These are phyloP conservation scores for Globisporangium viniferum DNA, from an alignment of 352 stramenopile genomes.

Conservation along the genomic window DNA sequence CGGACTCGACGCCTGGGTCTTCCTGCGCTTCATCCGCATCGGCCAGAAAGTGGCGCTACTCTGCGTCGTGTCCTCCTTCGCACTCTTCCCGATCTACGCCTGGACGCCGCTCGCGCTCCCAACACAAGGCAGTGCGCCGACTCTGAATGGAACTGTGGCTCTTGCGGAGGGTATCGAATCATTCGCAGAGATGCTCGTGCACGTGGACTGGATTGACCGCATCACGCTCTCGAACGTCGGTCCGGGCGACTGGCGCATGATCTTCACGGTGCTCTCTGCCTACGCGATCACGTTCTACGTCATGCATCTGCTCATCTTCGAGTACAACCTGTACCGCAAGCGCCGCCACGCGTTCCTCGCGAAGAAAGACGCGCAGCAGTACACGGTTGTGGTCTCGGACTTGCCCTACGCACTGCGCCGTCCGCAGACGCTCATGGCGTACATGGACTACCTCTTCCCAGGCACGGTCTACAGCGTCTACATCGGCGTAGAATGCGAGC, in stretches of 20 bases:
- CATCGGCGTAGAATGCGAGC: conserved; percentile 62
- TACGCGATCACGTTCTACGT: conserved; percentile 51
- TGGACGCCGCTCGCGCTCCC: conserved; percentile 39
- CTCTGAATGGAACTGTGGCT: conserved; percentile 23
- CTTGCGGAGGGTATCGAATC: conserved; percentile 22
- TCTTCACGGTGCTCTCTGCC: conserved; percentile 50
- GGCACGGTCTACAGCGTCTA: conserved; percentile 61
- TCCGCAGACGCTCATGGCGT: conserved; percentile 55
- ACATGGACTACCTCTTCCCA: conserved; percentile 71
- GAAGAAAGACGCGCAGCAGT: conserved; percentile 58
- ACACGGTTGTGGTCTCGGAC: conserved; percentile 70
- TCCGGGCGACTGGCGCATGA: conserved; percentile 57
- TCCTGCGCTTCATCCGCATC: conserved; percentile 73
- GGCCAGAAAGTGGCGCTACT: conserved; percentile 63
- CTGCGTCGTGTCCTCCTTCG: conserved; percentile 46
- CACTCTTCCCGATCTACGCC: conserved; percentile 70
- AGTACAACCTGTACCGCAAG: conserved; percentile 38
- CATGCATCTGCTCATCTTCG: conserved; percentile 50
- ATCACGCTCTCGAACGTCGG: conserved; percentile 71
- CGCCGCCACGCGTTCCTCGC: conserved; percentile 26
- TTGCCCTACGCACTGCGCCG: conserved; percentile 48
- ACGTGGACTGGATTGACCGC: conserved; percentile 56
- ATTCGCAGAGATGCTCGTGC: conserved; percentile 26
- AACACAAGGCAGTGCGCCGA: conserved; percentile 17
- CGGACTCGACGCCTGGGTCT: conserved; percentile 68